Evolutionary conservation across 2,329 filamentous ascomycete genomes (phyloP).

Genomic region (Arthroderma sp.): DNA sequence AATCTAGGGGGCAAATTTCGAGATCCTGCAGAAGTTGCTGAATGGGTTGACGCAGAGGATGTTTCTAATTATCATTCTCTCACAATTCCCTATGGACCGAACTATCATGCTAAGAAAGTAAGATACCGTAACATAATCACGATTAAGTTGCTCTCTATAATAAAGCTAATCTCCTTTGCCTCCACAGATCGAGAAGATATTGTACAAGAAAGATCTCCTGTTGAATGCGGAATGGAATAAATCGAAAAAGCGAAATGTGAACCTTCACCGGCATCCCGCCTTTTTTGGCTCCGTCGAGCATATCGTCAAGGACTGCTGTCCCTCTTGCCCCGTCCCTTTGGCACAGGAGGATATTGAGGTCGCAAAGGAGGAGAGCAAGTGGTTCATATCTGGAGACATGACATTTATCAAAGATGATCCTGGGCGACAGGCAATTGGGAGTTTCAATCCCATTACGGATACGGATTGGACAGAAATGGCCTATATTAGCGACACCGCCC

Average conservation of each 20-base stretch:
- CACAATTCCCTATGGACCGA: conserved; percentile 19
- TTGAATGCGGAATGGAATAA: conserved; percentile 83
- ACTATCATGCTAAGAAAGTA: conserved; percentile 21
- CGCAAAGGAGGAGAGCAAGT: conserved; percentile 58
- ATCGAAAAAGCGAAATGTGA: conserved; percentile 57
- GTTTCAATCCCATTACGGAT: conserved; percentile 68
- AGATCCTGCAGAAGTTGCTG: conserved; percentile 69
- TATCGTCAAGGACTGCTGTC: conserved; percentile 70
- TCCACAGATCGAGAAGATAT: conserved; percentile 60
- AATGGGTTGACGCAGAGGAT: conserved; percentile 67
- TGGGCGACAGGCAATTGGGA: conserved; percentile 60
- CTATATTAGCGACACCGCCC: conserved; percentile 65
- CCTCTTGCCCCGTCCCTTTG: conserved; percentile 55
- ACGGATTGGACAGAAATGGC: conserved; percentile 83
- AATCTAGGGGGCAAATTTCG: conserved; percentile 56
- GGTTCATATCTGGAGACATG: conserved; percentile 61
- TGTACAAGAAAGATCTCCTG: conserved; percentile 68
- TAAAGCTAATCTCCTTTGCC: conserved; percentile 16
- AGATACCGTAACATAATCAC: neutral
- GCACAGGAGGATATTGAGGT: conserved; percentile 60
- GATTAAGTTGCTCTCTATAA: conserved; percentile 9
- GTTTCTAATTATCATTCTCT: conserved; percentile 73
- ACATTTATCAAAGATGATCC: conserved; percentile 69
- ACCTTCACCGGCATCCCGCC: conserved; percentile 70
- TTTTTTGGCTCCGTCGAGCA: conserved; percentile 69